Conservation (phyloP, 2,329 filamentous ascomycete species). For the Diaporthe aspalathi region DNA sequence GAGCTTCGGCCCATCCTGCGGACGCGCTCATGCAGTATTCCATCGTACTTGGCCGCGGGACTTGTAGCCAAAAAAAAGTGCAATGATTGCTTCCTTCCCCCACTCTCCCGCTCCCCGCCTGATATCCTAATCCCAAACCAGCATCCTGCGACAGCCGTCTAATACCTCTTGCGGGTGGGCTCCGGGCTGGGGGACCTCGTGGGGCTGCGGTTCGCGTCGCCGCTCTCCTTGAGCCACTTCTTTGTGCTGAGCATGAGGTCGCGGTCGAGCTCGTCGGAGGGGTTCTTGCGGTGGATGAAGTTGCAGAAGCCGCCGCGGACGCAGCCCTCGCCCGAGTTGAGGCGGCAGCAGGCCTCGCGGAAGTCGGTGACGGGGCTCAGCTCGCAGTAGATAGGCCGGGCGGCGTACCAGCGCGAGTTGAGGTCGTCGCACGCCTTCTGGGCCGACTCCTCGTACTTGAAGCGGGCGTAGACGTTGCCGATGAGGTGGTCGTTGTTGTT, state of each 20-base stretch:
- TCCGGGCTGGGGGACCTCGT: constrained; percentile 88
- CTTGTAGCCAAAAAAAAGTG: too few relatives aligned
- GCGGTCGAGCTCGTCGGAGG: constrained; percentile 85
- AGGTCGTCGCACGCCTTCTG: constrained; percentile 94
- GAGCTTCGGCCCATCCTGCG: background rate
- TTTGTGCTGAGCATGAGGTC: constrained; percentile 91
- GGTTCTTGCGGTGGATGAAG: constrained; percentile 98
- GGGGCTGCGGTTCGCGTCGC: constrained; percentile 84
- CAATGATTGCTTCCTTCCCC: background rate
- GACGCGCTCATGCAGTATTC: background rate
- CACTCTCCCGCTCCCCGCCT: background rate
- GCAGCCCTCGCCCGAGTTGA: constrained; percentile 95
- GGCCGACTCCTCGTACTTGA: constrained; percentile 99
- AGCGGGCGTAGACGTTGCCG: constrained; percentile 98
- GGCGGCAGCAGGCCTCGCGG: constrained; percentile 93
- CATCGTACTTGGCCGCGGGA: background rate
- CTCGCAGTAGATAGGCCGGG: constrained; percentile 97
- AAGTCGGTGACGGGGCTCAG: constrained; percentile 97
- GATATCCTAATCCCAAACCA: background rate
- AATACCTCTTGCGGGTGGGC: constrained; percentile 79
- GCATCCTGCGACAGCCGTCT: constrained; percentile 42
- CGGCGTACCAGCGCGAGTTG: constrained; percentile 97
- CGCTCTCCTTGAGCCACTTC: constrained; percentile 92
- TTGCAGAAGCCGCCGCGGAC: constrained; percentile 98
- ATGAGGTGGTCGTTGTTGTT: constrained; percentile 99